Percentiles rank a stretch among this genome's conserved stretches.
phyloP scores from a whole-genome alignment of 2,329 filamentous ascomycete genomes.

The Trichoderma harzianum region DNA sequence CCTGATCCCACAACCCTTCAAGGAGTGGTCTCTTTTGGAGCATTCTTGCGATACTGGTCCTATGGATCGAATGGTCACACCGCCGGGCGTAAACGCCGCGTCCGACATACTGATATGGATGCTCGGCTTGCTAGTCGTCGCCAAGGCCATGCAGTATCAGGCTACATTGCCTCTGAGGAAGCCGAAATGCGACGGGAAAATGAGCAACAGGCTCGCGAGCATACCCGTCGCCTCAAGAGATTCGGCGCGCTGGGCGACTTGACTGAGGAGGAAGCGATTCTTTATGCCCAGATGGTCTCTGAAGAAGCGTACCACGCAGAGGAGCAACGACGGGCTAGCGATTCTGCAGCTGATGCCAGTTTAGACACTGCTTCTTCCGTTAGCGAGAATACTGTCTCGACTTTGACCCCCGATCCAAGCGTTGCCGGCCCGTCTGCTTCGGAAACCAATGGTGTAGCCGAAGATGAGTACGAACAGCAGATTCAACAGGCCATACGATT shows the following conservation, averaged over 20 bases:
- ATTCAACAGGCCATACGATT: conserved; percentile 62
- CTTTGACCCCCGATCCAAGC: conserved; percentile 55
- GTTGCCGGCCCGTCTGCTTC: conserved; percentile 29
- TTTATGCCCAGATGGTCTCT: conserved; percentile 64
- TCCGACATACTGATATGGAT: conserved; percentile 60
- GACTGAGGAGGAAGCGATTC: conserved; percentile 62
- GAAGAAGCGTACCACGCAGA: conserved; percentile 58
- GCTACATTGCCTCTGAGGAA: conserved; percentile 84
- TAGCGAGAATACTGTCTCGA: conserved; percentile 43
- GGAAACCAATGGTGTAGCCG: conserved; percentile 36
- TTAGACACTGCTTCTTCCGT: conserved; percentile 43
- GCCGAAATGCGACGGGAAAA: conserved; percentile 75
- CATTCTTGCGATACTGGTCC: conserved; percentile 86
- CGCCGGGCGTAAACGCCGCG: conserved; percentile 72
- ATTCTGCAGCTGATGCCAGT: conserved; percentile 48
- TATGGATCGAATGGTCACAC: conserved; percentile 81
- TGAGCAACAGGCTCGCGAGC: conserved; percentile 62
- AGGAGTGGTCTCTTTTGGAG: conserved; percentile 82
- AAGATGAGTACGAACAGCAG: conserved; percentile 53
- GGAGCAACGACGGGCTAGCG: conserved; percentile 52
- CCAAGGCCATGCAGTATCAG: conserved; percentile 66
- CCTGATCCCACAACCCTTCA: conserved; percentile 81
- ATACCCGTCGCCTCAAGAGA: conserved; percentile 67
- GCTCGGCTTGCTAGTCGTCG: conserved; percentile 49
- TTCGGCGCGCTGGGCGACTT: conserved; percentile 69